Percentiles rank a stretch among this genome's conserved stretches.
Conservation (phyloP, 805 yeast species). For the Sporopachydermia quercuum region DNA sequence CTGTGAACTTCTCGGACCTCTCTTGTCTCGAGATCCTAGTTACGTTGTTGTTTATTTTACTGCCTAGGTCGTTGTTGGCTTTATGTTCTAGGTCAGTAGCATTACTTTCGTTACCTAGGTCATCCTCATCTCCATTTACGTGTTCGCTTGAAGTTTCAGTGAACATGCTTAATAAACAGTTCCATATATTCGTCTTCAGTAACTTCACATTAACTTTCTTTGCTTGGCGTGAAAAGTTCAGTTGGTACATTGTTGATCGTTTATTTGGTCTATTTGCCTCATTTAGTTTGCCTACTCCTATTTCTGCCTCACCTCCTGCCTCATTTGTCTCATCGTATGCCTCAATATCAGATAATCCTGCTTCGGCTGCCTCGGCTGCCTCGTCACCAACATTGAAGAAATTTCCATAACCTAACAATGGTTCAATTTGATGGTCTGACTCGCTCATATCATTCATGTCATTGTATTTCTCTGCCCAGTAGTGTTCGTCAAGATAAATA, state of each 20-base stretch:
- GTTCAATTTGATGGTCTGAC: constrained; percentile 1
- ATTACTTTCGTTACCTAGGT: too few species aligned
- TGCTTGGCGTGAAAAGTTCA: constrained; percentile 55
- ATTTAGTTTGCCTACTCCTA: background rate
- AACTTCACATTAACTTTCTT: constrained; percentile 64
- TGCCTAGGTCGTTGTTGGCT: background rate
- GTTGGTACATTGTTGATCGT: background rate
- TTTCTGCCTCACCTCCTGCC: too few species aligned
- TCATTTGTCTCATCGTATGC: constrained; percentile 25
- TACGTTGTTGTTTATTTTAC: background rate
- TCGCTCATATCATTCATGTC: constrained; percentile 4
- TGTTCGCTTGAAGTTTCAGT: background rate
- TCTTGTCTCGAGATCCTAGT: background rate
- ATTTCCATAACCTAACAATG: constrained; percentile 4
- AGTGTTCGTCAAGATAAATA: constrained; percentile 41
- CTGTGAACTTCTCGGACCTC: constrained; percentile 20
- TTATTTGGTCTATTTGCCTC: background rate
- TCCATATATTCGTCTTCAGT: constrained; percentile 69
- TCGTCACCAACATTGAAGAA: constrained; percentile 14
- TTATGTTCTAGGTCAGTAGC: too few species aligned
- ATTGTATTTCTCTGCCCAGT: constrained; percentile 53
- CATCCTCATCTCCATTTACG: background rate
- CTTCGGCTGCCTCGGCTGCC: constrained; percentile 22
- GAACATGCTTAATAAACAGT: constrained; percentile 15
- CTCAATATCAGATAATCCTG: constrained; percentile 17